Conservation (phyloP, 345 rosid genomes). For the Arabis alpina region DNA sequence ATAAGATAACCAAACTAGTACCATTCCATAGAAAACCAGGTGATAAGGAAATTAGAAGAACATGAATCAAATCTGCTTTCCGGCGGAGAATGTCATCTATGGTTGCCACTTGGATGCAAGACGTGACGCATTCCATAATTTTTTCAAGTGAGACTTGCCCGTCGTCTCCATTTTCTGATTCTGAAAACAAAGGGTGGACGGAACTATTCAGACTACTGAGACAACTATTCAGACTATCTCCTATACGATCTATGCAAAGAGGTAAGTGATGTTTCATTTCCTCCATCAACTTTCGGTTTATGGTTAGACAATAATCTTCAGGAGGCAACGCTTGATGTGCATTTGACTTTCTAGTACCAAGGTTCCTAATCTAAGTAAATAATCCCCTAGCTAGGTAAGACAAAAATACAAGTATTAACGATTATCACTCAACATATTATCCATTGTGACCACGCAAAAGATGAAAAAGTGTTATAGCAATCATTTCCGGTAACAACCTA, state of each 20-base stretch:
- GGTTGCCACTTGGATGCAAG: slow-evolving; percentile 70
- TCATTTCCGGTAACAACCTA: slow-evolving; percentile 54
- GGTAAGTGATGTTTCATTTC: slow-evolving; percentile 10
- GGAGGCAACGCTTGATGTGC: slow-evolving; percentile 1
- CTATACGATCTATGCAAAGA: slow-evolving; percentile 14
- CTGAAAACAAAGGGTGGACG: slow-evolving; percentile 47
- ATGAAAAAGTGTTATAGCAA: neutral
- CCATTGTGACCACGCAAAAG: slow-evolving; percentile 11
- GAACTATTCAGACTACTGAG: slow-evolving; percentile 17
- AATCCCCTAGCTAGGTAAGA: slow-evolving; percentile 18
- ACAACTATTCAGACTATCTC: slow-evolving; percentile 4
- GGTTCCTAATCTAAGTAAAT: slow-evolving; percentile 22
- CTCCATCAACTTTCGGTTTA: neutral
- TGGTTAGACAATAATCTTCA: neutral
- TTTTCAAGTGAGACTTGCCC: slow-evolving; percentile 66
- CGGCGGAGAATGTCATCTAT: slow-evolving; percentile 57
- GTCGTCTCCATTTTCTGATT: slow-evolving; percentile 55
- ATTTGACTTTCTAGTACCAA: neutral
- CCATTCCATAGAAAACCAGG: slow-evolving; percentile 89
- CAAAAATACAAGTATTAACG: neutral
- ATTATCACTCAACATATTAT: slow-evolving; percentile 7
- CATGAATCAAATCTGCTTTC: slow-evolving; percentile 61
- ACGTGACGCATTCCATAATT: slow-evolving; percentile 63
- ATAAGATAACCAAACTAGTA: slow-evolving; percentile 41
- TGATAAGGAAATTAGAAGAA: slow-evolving; percentile 54